Conservation (phyloP, 2,329 filamentous ascomycete genomes). For the Diplodia intermedia region DNA sequence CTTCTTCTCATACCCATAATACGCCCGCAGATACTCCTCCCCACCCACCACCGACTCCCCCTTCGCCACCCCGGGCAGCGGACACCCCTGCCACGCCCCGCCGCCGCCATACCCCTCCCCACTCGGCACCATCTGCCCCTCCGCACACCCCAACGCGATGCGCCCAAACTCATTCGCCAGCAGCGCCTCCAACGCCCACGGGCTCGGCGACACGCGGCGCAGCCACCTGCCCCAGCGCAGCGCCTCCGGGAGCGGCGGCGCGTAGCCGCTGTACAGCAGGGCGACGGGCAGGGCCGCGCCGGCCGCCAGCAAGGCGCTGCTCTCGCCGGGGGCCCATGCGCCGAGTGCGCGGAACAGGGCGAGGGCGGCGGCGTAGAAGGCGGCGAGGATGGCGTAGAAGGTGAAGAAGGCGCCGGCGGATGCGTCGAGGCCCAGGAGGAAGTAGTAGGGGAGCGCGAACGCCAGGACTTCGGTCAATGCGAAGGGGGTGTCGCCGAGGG, state of each 20-base stretch:
- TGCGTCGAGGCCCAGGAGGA: conserved; percentile 63
- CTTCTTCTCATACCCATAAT: conserved; percentile 61
- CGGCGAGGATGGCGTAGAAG: conserved; percentile 68
- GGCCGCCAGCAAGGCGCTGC: conserved; percentile 48
- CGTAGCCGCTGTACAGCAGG: conserved; percentile 49
- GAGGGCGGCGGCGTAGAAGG: conserved; percentile 53
- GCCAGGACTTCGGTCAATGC: conserved; percentile 64
- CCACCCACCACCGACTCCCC: conserved; percentile 62
- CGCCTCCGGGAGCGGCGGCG: conserved; percentile 48
- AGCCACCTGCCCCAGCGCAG: conserved; percentile 50
- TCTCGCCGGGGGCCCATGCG: conserved; percentile 43
- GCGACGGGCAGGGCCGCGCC: conserved; percentile 50
- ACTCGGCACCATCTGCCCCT: conserved; percentile 64
- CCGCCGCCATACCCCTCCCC: conserved; percentile 51
- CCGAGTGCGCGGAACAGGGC: conserved; percentile 50
- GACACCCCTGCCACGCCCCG: conserved; percentile 63
- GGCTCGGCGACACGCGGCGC: conserved; percentile 61
- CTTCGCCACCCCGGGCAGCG: conserved; percentile 63
- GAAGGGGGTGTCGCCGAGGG: conserved; percentile 63
- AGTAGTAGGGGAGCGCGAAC: conserved; percentile 70
- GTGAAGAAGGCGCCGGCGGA: conserved; percentile 69
- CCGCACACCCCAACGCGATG: conserved; percentile 61
- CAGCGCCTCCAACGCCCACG: conserved; percentile 72
- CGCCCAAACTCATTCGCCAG: conserved; percentile 74
- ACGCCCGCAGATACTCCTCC: conserved; percentile 60